Conservation (phyloP, 2,329 filamentous ascomycete genomes). For the Venturiaceae sp. region DNA sequence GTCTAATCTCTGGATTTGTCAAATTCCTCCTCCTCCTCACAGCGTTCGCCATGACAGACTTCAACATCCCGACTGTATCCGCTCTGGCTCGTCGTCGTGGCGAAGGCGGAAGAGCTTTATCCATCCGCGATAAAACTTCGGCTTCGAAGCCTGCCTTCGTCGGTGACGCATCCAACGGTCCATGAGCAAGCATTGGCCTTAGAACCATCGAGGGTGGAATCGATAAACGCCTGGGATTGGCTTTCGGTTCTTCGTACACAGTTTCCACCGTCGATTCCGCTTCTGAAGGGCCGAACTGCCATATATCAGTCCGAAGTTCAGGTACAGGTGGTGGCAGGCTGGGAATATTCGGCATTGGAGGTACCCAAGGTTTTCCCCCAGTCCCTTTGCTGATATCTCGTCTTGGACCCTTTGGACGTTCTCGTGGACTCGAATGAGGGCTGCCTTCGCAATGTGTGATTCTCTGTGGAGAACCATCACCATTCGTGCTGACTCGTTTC, state of each 20-base stretch:
- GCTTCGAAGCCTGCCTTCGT: neutral
- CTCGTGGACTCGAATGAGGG: neutral
- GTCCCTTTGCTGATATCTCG: neutral
- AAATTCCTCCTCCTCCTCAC: constrained; percentile 17
- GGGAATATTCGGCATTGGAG: neutral
- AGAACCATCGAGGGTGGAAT: constrained; percentile 6
- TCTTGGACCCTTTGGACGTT: neutral
- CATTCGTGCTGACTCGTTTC: neutral
- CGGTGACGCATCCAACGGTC: constrained; percentile 3
- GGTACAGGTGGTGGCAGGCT: neutral
- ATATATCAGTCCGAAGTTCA: neutral
- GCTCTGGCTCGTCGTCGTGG: constrained; percentile 12
- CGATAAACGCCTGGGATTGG: constrained; percentile 1
- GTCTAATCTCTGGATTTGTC: constrained; percentile 2
- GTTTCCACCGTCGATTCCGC: neutral
- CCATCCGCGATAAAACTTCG: neutral
- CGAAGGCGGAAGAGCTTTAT: constrained; percentile 13
- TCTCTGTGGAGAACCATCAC: neutral
- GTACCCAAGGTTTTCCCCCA: neutral
- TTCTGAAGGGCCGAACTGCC: neutral
- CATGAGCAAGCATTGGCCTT: constrained; percentile 1
- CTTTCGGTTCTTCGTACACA: neutral
- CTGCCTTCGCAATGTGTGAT: neutral
- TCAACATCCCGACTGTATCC: constrained; percentile 14
- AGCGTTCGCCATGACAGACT: constrained; percentile 14